Base-by-base conservation (phyloP, 1,284 basidiomycete species). In the Austroboletus olivaceoglutinosus region DNA sequence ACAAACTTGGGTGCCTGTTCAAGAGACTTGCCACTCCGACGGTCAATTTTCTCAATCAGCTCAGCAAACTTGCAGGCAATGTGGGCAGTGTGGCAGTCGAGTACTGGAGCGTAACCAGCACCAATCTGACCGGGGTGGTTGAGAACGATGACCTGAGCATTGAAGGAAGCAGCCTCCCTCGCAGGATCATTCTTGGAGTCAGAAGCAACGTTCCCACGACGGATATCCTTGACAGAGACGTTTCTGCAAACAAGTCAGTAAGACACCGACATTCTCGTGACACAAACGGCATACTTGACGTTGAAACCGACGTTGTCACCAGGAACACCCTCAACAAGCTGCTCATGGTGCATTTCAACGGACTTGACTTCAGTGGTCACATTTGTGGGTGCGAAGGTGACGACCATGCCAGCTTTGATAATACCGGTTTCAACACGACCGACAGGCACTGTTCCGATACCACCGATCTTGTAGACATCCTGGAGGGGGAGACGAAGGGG, bases 401-500 rank as follows among this genome's bases (percentile, higher is more conserved):
- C 96, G 70, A 99, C 83, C 96, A 99, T 98, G 75, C 96, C 95
- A 68, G 94, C 91, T 86, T 98, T 98, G 87, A 99, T 98, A 76
- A 94, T 73, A 89, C 97, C 96, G 70, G 97, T 99, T 84, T 99
- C 96, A 70, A 99, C 96, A 93, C 97, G 96, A 76, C 96, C 96
- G 79, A 99, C 96, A 73, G 96, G 96, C 67, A 99, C 97, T 68
- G 96, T 99, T 65, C 96, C 96, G 70, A 99, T 99, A 95, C 96
- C 96, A 80, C 96, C 96, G 70, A 99, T 99, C 86, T 99, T 99
- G 93, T 99, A 99, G 69, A 99, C 96, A 85, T 99, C 96, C 86
- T 99, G 96, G 77, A 99, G 94, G 69, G 96, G 96, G 62, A 99
- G 95, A 82, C 96, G 95, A 80, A 99, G 96, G 67, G 96, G 95